Evolutionary conservation across 495 filamentous ascomycete species (phyloP).

Genomic region (Endocarpon pusillum): DNA sequence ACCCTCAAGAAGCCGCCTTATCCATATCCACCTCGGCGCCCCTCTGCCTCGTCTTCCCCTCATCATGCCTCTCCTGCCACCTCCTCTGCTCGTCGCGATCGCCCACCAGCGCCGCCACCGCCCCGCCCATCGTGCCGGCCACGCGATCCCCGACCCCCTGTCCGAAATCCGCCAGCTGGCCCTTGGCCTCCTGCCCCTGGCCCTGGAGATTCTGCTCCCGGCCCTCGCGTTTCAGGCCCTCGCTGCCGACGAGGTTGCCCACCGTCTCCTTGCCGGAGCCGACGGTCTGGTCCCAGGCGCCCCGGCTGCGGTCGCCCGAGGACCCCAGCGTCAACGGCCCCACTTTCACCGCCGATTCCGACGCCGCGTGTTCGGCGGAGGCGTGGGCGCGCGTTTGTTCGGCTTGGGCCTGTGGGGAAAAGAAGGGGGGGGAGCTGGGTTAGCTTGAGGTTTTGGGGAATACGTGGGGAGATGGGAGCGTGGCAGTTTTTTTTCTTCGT

Average conservation of each 20-base stretch:
- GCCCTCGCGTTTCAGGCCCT: slow-evolving; percentile 56
- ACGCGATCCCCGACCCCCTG: slow-evolving; percentile 55
- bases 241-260: slow-evolving; percentile 57
- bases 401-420: slow-evolving; percentile 27
- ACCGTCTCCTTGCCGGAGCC: slow-evolving; percentile 72
- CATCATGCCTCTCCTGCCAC: slow-evolving; percentile 53
- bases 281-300: slow-evolving; percentile 72
- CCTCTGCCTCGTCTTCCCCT: slow-evolving; percentile 72
- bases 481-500: not conserved
- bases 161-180: slow-evolving; percentile 64
- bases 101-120: slow-evolving; percentile 53
- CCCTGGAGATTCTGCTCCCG: slow-evolving; percentile 64
- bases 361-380: slow-evolving; percentile 45
- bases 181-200: slow-evolving; percentile 65
- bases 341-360: slow-evolving; percentile 53
- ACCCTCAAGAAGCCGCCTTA: too few species aligned
- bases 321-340: slow-evolving; percentile 45
- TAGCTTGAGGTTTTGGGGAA: slow-evolving; percentile 5
- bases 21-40: slow-evolving; percentile 70
- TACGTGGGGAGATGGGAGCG: not conserved
- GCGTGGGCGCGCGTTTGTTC: slow-evolving; percentile 42
- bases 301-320: slow-evolving; percentile 52
- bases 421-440: not conserved
- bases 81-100: slow-evolving; percentile 44
- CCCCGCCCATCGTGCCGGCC: slow-evolving; percentile 50